Evolutionary conservation across 768 basidiomycete genomes (phyloP), one percentile per base, ranked within the genome.

Genomic region (Phylloporus sp.): DNA sequence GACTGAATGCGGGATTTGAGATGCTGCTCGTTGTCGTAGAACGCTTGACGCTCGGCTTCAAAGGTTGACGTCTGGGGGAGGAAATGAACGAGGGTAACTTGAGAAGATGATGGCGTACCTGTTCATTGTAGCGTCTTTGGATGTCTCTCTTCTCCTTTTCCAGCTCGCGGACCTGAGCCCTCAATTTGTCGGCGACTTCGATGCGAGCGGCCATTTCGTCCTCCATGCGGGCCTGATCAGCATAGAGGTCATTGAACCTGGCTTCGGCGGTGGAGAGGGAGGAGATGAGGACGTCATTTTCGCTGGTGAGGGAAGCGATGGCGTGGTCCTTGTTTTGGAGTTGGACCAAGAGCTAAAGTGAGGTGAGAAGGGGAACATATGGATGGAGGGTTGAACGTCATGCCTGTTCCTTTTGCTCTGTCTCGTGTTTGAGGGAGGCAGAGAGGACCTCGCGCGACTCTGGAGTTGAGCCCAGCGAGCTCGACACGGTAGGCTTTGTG

Each of bases 1-100:
- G 85, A 86, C 60, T 87, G 84, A 42, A 94, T 91, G 49, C 90
- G 87, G 36, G 87, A 86, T 67, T 91, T 92, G 54, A 93, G 82
- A 65, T 92, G 90, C 62, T 93, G 87, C 59, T 95, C 91, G 59
- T 90, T 91, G 67, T 94, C 91, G 60, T 91, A 91, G 66, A 92
- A 88, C 14, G 90, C 78, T 63, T 93, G 90, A 27, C 92, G 84
- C 67, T 95, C 92, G 8, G 89, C 86, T 60, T 95, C 92, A 61
- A 93, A 94, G 4, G 86, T 86, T 15, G 80, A 71, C n/a, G 83
- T 84, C 90, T 94, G 60, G 27, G 35, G 10, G 44, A 46, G 27
- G 42, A 48, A 22, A 46, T 56, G 39, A 32, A n/a, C 40, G 27
- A 43, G 29, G 35, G 36, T 46, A 48, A 48, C 53, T 47, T 53